phyloP scores from a whole-genome alignment of 78 protist species.

The Speleostelium caveatum region DNA sequence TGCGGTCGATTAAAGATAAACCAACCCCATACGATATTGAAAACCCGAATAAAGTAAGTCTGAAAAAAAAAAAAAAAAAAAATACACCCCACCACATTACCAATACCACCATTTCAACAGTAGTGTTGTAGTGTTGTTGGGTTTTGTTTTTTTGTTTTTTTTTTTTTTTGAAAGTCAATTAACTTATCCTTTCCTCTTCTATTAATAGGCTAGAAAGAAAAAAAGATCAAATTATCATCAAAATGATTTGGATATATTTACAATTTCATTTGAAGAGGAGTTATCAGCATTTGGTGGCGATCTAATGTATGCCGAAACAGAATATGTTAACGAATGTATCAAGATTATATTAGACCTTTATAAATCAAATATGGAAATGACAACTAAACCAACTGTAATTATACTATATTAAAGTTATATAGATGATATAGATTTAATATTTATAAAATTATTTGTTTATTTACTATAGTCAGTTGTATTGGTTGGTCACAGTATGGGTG shows the following conservation, averaged over 20 bases:
- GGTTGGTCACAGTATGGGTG: constrained; percentile 84
- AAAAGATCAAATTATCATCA: constrained; percentile 6
- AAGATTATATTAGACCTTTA: constrained; percentile 53
- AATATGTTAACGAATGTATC: constrained; percentile 78
- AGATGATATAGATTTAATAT: not conserved
- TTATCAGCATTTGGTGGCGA: constrained; percentile 85
- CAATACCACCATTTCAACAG: no score
- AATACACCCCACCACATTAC: no score
- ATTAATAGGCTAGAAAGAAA: not conserved
- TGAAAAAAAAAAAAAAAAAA: constrained; percentile 2
- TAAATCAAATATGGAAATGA: not conserved
- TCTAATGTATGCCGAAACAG: constrained; percentile 58
- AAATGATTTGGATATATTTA: constrained; percentile 79
- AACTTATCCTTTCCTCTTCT: no score
- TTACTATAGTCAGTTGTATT: constrained; percentile 51
- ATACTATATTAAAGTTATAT: not conserved
- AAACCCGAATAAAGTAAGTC: constrained; percentile 29
- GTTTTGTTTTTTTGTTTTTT: no score
- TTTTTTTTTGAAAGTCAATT: no score
- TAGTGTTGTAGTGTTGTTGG: no score
- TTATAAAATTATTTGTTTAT: not conserved
- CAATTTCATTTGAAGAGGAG: constrained; percentile 78
- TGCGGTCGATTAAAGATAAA: not conserved
- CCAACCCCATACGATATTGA: constrained; percentile 20
- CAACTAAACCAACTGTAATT: constrained; percentile 56